Percentiles rank a stretch among this genome's conserved stretches.
phyloP scores from a whole-genome alignment of 768 basidiomycete species.

The Phylloporus sp. region DNA sequence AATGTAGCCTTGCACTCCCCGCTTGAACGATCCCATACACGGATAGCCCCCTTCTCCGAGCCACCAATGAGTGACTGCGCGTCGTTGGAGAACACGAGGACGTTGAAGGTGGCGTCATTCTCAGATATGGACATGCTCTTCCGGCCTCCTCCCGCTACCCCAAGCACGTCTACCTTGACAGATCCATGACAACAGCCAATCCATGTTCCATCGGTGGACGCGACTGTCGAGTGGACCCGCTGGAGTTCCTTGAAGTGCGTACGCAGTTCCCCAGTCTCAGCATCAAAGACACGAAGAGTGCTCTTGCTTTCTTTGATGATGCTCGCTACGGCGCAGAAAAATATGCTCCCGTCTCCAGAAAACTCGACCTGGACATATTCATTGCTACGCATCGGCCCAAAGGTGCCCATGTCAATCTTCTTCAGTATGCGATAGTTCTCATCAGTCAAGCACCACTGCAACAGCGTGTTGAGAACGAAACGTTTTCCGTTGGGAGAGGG shows the following conservation, averaged over 20 bases:
- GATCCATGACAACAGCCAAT: slow-evolving; percentile 10
- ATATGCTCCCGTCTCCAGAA: slow-evolving; percentile 5
- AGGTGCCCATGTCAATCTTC: slow-evolving; percentile 9
- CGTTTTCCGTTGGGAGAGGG: slow-evolving; percentile 10
- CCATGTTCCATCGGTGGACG: not conserved
- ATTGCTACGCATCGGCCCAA: not conserved
- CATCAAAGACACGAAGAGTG: slow-evolving; percentile 5
- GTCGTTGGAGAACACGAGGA: slow-evolving; percentile 16
- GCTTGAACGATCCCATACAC: slow-evolving; percentile 17
- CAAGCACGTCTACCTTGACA: slow-evolving; percentile 3
- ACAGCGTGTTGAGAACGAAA: not conserved
- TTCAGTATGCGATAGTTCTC: not conserved
- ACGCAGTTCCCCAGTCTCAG: not conserved
- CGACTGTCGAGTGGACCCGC: slow-evolving; percentile 3
- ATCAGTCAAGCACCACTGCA: slow-evolving; percentile 5
- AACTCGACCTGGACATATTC: slow-evolving; percentile 3
- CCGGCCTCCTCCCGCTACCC: not conserved
- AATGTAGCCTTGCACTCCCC: slow-evolving; percentile 14
- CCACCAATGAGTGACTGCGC: slow-evolving; percentile 12
- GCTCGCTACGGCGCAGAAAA: slow-evolving; percentile 6
- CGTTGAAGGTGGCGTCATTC: not conserved
- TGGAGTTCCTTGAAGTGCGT: slow-evolving; percentile 4
- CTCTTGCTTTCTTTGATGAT: not conserved
- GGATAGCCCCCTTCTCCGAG: slow-evolving; percentile 10
- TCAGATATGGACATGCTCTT: not conserved